Percentiles rank a stretch among this genome's conserved stretches.
phyloP scores from a whole-genome alignment of 768 basidiomycete genomes.

The Cyclocybe aegerita region DNA sequence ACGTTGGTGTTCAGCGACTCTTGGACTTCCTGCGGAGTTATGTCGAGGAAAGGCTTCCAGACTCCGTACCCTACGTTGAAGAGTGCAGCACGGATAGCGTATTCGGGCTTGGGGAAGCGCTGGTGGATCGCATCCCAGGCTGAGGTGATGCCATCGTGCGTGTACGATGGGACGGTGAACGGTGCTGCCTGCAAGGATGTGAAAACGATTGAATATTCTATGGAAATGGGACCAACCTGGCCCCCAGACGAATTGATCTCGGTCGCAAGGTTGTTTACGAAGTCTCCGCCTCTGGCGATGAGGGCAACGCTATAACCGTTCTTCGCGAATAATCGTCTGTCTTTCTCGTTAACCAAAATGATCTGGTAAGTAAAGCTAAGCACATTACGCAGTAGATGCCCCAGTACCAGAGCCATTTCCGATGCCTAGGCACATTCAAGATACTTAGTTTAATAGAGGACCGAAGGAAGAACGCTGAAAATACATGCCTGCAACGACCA shows the following conservation, averaged over 20 bases:
- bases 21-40: slow-evolving; percentile 58
- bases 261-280: slow-evolving; percentile 50
- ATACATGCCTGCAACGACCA: slow-evolving; percentile 52
- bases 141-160: slow-evolving; percentile 47
- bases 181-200: slow-evolving; percentile 44
- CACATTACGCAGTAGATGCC: slow-evolving; percentile 48
- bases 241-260: slow-evolving; percentile 55
- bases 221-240: slow-evolving; percentile 35
- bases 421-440: slow-evolving; percentile 26
- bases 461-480: not conserved
- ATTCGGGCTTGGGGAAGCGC: slow-evolving; percentile 45
- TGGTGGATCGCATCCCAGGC: slow-evolving; percentile 47
- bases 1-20: slow-evolving; percentile 50
- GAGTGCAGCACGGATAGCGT: slow-evolving; percentile 57
- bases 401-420: slow-evolving; percentile 51
- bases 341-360: not conserved
- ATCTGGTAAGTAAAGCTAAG: not conserved
- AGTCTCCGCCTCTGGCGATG: slow-evolving; percentile 52
- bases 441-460: not conserved
- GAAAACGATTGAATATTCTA: not conserved
- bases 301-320: slow-evolving; percentile 63
- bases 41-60: slow-evolving; percentile 68
- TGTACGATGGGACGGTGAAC: slow-evolving; percentile 54
- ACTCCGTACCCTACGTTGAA: slow-evolving; percentile 60
- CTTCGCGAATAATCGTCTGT: slow-evolving; percentile 53